Percentiles rank a stretch among this genome's conserved stretches.
Evolutionary conservation across 2,329 filamentous ascomycete genomes (phyloP).

Genomic region (Colletotrichum incanum): DNA sequence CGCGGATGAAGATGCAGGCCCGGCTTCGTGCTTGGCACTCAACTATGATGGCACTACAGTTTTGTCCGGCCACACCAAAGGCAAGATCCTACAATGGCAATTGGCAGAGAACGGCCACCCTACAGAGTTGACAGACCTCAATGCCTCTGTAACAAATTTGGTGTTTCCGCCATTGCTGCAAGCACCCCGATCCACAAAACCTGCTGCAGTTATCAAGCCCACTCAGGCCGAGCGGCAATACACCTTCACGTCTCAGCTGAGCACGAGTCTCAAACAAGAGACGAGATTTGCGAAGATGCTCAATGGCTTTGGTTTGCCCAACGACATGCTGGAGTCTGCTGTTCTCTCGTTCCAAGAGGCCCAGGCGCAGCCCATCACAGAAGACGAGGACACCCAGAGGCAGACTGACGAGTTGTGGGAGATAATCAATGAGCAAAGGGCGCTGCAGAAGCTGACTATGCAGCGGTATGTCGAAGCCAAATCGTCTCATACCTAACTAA

Average conservation of each 20-base stretch:
- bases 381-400: conserved; percentile 43
- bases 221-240: conserved; percentile 77
- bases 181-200: conserved; percentile 65
- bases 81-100: conserved; percentile 87
- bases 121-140: conserved; percentile 79
- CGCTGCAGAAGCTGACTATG: conserved; percentile 53
- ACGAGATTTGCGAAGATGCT: conserved; percentile 64
- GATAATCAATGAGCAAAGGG: conserved; percentile 57
- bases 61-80: conserved; percentile 85
- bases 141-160: conserved; percentile 87
- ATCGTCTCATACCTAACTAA: conserved; percentile 38
- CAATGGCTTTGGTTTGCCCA: conserved; percentile 62
- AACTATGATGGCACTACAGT: conserved; percentile 88
- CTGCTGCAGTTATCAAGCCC: conserved; percentile 83
- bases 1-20: conserved; percentile 75
- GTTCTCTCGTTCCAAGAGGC: conserved; percentile 59
- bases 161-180: conserved; percentile 76
- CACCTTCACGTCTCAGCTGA: conserved; percentile 76
- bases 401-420: conserved; percentile 58
- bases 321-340: conserved; percentile 64
- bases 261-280: conserved; percentile 56
- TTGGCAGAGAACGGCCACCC: conserved; percentile 79
- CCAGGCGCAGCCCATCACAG: conserved; percentile 52
- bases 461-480: conserved; percentile 50
- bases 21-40: conserved; percentile 77